These are phyloP conservation scores for Sporisorium iseilematis-ciliati DNA, from an alignment of 1,284 basidiomycete genomes.

Conservation along the genomic window DNA sequence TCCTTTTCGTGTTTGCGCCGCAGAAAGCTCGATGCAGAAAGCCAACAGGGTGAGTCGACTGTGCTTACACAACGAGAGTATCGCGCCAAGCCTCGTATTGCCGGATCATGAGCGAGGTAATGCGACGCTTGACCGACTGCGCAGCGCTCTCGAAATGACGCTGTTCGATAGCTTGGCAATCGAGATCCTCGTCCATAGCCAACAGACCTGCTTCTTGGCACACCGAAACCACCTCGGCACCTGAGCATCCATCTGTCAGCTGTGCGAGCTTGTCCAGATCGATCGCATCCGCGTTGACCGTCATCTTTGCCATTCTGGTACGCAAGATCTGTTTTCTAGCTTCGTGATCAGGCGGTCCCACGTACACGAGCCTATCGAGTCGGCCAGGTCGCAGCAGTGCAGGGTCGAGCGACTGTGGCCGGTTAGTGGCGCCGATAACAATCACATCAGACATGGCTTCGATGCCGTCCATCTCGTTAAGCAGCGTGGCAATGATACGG, in stretches of 20 bases:
- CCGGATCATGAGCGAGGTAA: slow-evolving; percentile 80
- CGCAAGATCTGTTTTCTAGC: slow-evolving; percentile 86
- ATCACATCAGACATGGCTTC: slow-evolving; percentile 92
- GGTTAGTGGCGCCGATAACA: slow-evolving; percentile 94
- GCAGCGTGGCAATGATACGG: slow-evolving; percentile 89
- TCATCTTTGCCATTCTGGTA: slow-evolving; percentile 84
- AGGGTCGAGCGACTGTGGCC: slow-evolving; percentile 91
- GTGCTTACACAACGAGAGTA: slow-evolving; percentile 38
- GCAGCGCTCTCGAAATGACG: slow-evolving; percentile 83
- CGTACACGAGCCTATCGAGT: slow-evolving; percentile 93
- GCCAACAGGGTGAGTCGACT: too few relatives aligned
- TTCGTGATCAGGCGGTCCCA: slow-evolving; percentile 85
- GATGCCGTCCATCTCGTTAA: slow-evolving; percentile 98
- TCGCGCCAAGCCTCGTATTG: slow-evolving; percentile 59
- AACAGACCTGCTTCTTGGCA: slow-evolving; percentile 96
- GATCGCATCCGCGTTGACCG: slow-evolving; percentile 77
- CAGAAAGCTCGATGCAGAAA: too few relatives aligned
- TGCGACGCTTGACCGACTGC: slow-evolving; percentile 80
- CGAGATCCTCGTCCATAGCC: slow-evolving; percentile 87
- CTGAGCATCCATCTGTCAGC: slow-evolving; percentile 87
- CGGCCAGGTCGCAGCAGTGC: slow-evolving; percentile 94
- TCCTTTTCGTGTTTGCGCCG: background rate
- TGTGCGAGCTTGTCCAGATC: slow-evolving; percentile 79
- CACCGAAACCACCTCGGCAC: slow-evolving; percentile 90
- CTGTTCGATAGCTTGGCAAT: slow-evolving; percentile 81